Percentiles rank a stretch among this genome's conserved stretches.
Conservation (phyloP, 306 rosid genomes). For the Luffa aegyptiaca region DNA sequence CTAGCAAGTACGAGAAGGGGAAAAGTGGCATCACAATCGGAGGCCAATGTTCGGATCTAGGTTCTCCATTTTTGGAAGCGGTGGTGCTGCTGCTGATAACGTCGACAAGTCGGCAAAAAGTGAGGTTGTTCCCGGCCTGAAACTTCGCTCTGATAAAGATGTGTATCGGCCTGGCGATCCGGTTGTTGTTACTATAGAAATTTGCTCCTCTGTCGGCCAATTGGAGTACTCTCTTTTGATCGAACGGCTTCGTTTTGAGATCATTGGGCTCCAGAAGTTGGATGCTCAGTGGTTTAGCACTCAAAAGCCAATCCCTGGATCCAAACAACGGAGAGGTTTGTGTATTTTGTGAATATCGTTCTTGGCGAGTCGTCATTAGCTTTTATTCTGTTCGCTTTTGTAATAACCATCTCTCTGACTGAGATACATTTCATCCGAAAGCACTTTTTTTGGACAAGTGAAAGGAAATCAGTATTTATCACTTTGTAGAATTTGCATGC, state of each 20-base stretch:
- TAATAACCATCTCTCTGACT: not conserved
- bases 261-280: slow-evolving; percentile 72
- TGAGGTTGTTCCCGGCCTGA: slow-evolving; percentile 37
- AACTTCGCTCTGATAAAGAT: slow-evolving; percentile 63
- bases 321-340: slow-evolving; percentile 71
- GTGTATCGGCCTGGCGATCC: slow-evolving; percentile 92
- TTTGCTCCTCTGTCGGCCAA: slow-evolving; percentile 26
- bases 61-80: slow-evolving; percentile 53
- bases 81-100: slow-evolving; percentile 34
- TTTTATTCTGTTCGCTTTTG: not conserved
- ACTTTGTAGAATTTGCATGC: not conserved
- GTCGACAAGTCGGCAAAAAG: slow-evolving; percentile 16
- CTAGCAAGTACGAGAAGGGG: not conserved
- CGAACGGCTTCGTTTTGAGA: slow-evolving; percentile 75
- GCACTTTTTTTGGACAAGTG: not conserved
- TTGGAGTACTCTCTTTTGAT: slow-evolving; percentile 46
- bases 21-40: slow-evolving; percentile 1
- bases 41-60: slow-evolving; percentile 51
- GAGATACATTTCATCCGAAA: not conserved
- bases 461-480: not conserved
- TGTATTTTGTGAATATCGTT: no score
- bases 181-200: slow-evolving; percentile 56
- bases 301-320: slow-evolving; percentile 62
- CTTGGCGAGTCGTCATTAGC: not conserved
- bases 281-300: slow-evolving; percentile 91